Conservation (phyloP, 2,329 filamentous ascomycete genomes). For the Aureobasidium musti region DNA sequence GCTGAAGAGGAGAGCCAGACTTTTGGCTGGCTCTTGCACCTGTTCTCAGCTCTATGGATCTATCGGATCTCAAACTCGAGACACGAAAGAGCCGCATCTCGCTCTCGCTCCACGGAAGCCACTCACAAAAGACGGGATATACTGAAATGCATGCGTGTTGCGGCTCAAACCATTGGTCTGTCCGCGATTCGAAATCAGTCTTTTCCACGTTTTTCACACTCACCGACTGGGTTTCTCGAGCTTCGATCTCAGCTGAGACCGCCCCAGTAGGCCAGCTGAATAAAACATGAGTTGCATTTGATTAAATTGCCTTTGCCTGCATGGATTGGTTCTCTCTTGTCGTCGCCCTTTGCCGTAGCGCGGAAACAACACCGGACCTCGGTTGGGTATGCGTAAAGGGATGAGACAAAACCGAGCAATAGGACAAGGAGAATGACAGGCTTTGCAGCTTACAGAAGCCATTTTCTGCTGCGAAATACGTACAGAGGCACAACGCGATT, state of each 20-base stretch:
- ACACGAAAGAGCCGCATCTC: background rate
- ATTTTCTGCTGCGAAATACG: background rate
- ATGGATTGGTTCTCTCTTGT: too few relatives aligned
- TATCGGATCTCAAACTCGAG: constrained; percentile 5
- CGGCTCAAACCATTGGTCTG: background rate
- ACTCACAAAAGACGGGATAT: background rate
- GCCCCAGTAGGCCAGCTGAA: background rate
- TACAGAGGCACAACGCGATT: background rate
- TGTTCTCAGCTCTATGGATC: background rate
- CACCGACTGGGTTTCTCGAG: background rate
- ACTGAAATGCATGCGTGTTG: background rate
- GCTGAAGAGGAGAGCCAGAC: background rate
- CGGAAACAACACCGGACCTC: background rate
- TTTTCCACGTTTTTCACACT: background rate
- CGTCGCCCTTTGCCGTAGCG: background rate
- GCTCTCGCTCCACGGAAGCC: background rate
- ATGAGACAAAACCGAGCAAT: background rate
- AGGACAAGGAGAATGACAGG: background rate
- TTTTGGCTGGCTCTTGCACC: background rate
- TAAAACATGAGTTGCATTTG: constrained; percentile 5
- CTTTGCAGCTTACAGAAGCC: background rate
- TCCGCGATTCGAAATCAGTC: too few relatives aligned
- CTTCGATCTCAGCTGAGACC: background rate
- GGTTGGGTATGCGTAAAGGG: background rate
- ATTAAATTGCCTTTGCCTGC: background rate